Evolutionary conservation across 352 stramenopile genomes (phyloP).

Genomic region (Elongisporangium undulatum): DNA sequence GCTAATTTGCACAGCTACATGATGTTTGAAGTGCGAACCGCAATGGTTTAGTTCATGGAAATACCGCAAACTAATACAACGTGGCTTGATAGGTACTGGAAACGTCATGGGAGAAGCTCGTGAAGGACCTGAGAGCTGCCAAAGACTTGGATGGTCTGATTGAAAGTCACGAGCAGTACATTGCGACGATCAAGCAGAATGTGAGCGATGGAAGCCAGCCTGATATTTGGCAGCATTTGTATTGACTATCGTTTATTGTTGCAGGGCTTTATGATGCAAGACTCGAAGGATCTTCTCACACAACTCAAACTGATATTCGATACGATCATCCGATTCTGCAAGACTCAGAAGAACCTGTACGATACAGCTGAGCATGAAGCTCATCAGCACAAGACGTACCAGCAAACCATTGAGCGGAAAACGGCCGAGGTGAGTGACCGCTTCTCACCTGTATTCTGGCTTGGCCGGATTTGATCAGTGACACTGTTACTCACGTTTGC

Average conservation of each 20-base stretch:
- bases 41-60: neutral
- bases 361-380: slow-evolving; percentile 69
- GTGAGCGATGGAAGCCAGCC: slow-evolving; percentile 22
- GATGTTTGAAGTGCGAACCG: slow-evolving; percentile 92
- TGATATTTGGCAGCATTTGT: neutral
- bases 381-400: slow-evolving; percentile 47
- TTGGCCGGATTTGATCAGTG: neutral
- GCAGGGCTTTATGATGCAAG: slow-evolving; percentile 83
- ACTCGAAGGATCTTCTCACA: slow-evolving; percentile 61
- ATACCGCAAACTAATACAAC: neutral
- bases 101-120: slow-evolving; percentile 92
- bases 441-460: neutral
- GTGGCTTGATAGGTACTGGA: slow-evolving; percentile 72
- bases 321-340: slow-evolving; percentile 81
- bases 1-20: slow-evolving; percentile 98
- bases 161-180: slow-evolving; percentile 93
- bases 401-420: slow-evolving; percentile 40
- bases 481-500: neutral
- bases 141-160: slow-evolving; percentile 96
- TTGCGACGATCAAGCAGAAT: slow-evolving; percentile 88
- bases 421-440: slow-evolving; percentile 32
- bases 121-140: slow-evolving; percentile 86
- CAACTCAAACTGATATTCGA: slow-evolving; percentile 82
- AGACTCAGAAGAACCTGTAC: slow-evolving; percentile 79
- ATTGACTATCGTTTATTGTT: neutral